Conservation (phyloP, 257 asterid species). For the Nemophila menziesii region DNA sequence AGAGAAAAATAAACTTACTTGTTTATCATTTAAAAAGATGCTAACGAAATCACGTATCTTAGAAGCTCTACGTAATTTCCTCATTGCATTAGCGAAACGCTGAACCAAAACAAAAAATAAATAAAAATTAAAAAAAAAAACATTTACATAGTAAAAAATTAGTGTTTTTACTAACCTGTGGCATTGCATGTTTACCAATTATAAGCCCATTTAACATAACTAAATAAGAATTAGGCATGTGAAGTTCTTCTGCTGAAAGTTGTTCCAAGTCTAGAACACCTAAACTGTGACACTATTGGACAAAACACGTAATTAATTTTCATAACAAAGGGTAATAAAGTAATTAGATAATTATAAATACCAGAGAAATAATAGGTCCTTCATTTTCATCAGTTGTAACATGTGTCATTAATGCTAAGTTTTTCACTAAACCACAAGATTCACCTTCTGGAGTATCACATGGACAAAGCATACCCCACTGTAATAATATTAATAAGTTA, state of each 20-base stretch:
- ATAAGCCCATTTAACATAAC: slow-evolving; percentile 77
- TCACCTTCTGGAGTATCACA: slow-evolving; percentile 99
- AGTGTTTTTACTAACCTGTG: slow-evolving; percentile 35
- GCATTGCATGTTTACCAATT: slow-evolving; percentile 85
- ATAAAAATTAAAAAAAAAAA: not conserved
- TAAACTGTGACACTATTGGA: slow-evolving; percentile 56
- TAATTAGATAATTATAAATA: slow-evolving; percentile 10
- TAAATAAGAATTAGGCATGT: slow-evolving; percentile 66
- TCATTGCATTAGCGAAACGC: slow-evolving; percentile 64
- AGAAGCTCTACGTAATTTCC: slow-evolving; percentile 84
- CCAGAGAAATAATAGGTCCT: slow-evolving; percentile 77
- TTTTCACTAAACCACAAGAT: slow-evolving; percentile 94
- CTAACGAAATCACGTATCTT: slow-evolving; percentile 86
- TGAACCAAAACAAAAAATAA: slow-evolving; percentile 17
- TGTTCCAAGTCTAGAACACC: slow-evolving; percentile 79
- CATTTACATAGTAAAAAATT: not conserved
- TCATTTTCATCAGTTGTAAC: slow-evolving; percentile 95
- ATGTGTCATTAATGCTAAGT: slow-evolving; percentile 94
- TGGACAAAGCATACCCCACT: slow-evolving; percentile 99
- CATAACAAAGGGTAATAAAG: slow-evolving; percentile 1
- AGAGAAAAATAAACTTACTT: slow-evolving; percentile 29
- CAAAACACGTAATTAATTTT: slow-evolving; percentile 14
- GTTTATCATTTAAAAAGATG: slow-evolving; percentile 81
- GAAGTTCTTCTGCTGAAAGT: slow-evolving; percentile 90
- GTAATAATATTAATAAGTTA: slow-evolving; percentile 22